Percentiles rank a stretch among this genome's conserved stretches.
These are phyloP conservation scores for Cordia subcordata DNA, from an alignment of 257 asterid genomes.

Conservation along the genomic window DNA sequence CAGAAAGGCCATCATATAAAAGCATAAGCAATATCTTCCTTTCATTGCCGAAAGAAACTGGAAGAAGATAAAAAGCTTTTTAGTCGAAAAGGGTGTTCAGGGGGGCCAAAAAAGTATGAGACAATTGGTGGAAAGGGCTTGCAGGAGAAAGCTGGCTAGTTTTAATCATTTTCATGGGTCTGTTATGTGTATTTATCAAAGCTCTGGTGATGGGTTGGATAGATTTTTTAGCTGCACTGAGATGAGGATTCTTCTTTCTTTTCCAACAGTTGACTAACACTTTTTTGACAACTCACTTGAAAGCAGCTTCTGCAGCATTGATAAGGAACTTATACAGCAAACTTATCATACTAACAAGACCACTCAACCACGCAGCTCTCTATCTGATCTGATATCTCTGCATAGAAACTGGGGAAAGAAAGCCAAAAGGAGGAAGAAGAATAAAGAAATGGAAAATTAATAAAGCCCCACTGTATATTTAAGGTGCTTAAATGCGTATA, in stretches of 20 bases:
- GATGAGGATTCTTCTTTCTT: not conserved
- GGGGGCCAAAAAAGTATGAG: not conserved
- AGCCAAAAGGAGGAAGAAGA: not conserved
- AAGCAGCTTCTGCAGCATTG: not conserved
- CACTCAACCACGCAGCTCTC: not conserved
- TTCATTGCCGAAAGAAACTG: not conserved
- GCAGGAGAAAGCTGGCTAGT: not conserved
- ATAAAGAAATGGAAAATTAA: not conserved
- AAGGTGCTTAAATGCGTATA: too few relatives aligned
- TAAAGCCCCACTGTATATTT: too few relatives aligned
- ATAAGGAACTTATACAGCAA: not conserved
- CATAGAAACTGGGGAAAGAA: not conserved
- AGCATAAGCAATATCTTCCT: not conserved
- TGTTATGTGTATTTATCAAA: too few relatives aligned
- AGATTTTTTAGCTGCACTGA: not conserved
- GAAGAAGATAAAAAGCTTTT: not conserved
- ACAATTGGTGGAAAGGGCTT: not conserved
- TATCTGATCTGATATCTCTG: not conserved
- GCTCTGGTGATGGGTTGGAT: too few relatives aligned
- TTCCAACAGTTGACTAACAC: constrained; percentile 1
- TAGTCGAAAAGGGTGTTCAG: not conserved
- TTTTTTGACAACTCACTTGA: not conserved
- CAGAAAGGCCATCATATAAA: not conserved
- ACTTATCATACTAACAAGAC: not conserved
- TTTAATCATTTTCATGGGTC: not conserved